phyloP scores from a whole-genome alignment of 1,284 basidiomycete species.

The Cutaneotrichosporon sp. region DNA sequence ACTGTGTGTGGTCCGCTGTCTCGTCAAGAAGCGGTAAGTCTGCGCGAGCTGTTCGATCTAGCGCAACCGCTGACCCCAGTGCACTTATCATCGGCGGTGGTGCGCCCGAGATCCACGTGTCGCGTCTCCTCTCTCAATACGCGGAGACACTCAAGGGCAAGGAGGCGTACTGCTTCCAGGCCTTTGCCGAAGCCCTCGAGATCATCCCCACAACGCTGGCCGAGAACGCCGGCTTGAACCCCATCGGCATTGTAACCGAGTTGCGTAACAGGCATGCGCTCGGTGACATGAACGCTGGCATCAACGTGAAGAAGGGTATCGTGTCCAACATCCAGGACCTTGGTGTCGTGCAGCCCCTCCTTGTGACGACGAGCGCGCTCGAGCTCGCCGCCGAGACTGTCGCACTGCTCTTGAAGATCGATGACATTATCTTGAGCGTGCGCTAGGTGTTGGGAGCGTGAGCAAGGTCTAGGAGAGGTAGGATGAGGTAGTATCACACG shows the following conservation, averaged over 20 bases:
- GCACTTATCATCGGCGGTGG: slow-evolving; percentile 96
- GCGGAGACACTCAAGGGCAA: slow-evolving; percentile 94
- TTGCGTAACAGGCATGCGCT: slow-evolving; percentile 92
- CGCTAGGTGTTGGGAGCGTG: slow-evolving; percentile 2
- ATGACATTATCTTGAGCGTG: slow-evolving; percentile 62
- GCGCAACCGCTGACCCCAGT: slow-evolving; percentile 50
- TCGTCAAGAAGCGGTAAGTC: slow-evolving; percentile 91
- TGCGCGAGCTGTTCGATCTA: no score
- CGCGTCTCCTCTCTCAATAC: slow-evolving; percentile 85
- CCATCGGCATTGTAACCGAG: slow-evolving; percentile 97
- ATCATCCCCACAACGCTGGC: slow-evolving; percentile 97
- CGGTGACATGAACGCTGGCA: slow-evolving; percentile 91
- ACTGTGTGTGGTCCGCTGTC: slow-evolving; percentile 92
- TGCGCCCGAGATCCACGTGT: slow-evolving; percentile 96
- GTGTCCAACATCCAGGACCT: slow-evolving; percentile 74
- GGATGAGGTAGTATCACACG: no score
- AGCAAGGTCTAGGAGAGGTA: background rate
- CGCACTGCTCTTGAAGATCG: slow-evolving; percentile 91
- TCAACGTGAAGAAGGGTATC: slow-evolving; percentile 94
- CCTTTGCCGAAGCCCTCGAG: slow-evolving; percentile 95
- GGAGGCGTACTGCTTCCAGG: slow-evolving; percentile 99
- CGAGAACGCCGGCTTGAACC: slow-evolving; percentile 97
- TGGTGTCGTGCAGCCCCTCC: slow-evolving; percentile 82
- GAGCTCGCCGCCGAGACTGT: slow-evolving; percentile 97
- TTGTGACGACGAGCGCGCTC: slow-evolving; percentile 92